Conservation (phyloP, 805 yeast genomes). For the Metschnikowia santaceciliae region DNA sequence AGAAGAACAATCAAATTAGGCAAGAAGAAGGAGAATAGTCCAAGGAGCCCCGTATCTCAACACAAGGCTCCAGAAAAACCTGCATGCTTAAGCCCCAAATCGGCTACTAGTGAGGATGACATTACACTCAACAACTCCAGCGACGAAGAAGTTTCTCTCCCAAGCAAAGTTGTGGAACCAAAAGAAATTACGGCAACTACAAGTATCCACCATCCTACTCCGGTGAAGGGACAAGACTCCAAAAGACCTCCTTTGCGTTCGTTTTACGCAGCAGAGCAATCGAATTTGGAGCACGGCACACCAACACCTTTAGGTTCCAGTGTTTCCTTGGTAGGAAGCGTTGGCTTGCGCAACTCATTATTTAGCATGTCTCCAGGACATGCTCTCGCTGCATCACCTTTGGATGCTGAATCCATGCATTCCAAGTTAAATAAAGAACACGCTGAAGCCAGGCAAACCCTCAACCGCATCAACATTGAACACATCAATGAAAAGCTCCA, state of each 20-base stretch:
- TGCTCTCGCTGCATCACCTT: constrained; percentile 28
- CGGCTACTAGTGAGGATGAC: background rate
- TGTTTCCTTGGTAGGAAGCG: constrained; percentile 26
- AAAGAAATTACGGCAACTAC: background rate
- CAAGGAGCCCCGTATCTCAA: background rate
- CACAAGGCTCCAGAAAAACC: background rate
- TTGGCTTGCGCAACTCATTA: constrained; percentile 39
- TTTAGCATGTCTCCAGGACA: constrained; percentile 27
- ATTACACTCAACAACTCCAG: background rate
- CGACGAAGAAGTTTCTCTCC: background rate
- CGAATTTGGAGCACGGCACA: background rate
- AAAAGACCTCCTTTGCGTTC: constrained; percentile 10
- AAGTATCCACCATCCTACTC: constrained; percentile 14
- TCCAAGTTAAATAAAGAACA: constrained; percentile 7
- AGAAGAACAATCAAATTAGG: constrained; percentile 39
- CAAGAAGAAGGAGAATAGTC: background rate
- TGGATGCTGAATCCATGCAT: constrained; percentile 14
- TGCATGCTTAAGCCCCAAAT: background rate
- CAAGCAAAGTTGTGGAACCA: background rate
- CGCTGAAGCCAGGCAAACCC: constrained; percentile 25
- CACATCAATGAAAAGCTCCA: constrained; percentile 24
- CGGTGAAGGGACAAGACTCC: constrained; percentile 9
- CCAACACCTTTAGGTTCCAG: constrained; percentile 18
- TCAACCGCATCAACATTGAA: constrained; percentile 27
- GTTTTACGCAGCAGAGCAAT: background rate